These are phyloP conservation scores for Aureobasidium pullulans DNA, from an alignment of 2,329 filamentous ascomycete species.

Conservation along the genomic window DNA sequence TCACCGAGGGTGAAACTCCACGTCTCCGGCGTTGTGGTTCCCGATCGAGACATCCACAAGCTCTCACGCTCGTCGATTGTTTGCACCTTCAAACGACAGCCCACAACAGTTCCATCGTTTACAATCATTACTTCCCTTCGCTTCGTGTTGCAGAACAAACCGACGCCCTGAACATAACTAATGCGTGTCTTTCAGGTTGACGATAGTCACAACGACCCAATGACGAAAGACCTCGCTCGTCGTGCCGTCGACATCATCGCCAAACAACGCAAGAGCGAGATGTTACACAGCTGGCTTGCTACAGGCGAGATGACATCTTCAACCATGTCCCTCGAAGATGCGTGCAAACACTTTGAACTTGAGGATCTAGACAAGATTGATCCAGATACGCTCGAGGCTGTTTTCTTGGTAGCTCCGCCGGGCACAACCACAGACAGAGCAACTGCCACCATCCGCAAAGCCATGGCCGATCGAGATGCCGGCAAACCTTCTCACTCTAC, in stretches of 20 bases:
- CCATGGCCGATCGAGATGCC: conserved; percentile 15
- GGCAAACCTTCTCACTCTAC: conserved; percentile 15
- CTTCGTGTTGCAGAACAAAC: too few relatives aligned
- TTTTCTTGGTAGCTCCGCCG: conserved; percentile 19
- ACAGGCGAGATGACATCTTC: conserved; percentile 43
- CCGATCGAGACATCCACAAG: background rate
- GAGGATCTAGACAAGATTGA: conserved; percentile 7
- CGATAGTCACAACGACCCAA: conserved; percentile 47
- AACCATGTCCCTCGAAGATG: conserved; percentile 50
- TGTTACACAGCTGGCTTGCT: conserved; percentile 45
- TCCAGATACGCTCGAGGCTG: conserved; percentile 18
- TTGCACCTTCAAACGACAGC: background rate
- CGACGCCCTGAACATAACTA: background rate
- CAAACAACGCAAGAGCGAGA: conserved; percentile 48
- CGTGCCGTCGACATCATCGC: conserved; percentile 55
- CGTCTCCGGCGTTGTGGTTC: background rate
- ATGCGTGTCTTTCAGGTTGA: conserved; percentile 32
- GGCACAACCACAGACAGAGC: conserved; percentile 28
- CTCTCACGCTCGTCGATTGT: background rate
- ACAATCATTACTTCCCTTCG: background rate
- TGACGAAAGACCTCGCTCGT: conserved; percentile 42
- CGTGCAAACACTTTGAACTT: conserved; percentile 40
- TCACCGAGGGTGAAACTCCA: background rate
- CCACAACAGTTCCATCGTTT: background rate
- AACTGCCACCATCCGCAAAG: conserved; percentile 25